A percentile compares a stretch with the other conserved stretches of the same genome.
phyloP scores from a whole-genome alignment of 2,329 filamentous ascomycete species.

The Chalaropsis thielavioides region DNA sequence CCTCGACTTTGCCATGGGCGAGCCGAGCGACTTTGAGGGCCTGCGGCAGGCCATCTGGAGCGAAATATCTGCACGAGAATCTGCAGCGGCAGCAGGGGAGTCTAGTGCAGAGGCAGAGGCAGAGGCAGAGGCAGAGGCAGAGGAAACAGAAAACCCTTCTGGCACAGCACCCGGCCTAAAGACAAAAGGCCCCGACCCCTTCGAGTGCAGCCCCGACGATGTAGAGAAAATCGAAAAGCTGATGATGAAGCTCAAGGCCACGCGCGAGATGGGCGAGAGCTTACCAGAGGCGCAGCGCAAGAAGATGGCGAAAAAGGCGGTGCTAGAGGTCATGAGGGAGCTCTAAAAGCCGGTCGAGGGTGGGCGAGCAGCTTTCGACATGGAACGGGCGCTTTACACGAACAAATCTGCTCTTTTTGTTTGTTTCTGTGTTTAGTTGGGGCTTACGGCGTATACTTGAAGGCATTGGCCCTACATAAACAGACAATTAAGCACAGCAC shows the following conservation, averaged over 20 bases:
- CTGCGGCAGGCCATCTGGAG: constrained; percentile 39
- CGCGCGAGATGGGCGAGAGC: constrained; percentile 43
- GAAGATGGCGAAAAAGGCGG: constrained; percentile 45
- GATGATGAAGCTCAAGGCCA: constrained; percentile 50
- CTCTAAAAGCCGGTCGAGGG: constrained; percentile 24
- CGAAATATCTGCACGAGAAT: constrained; percentile 23
- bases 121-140: neutral
- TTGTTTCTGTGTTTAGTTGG: too few relatives aligned
- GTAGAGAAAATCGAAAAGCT: constrained; percentile 46
- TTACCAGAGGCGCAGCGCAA: constrained; percentile 46
- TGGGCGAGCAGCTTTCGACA: neutral
- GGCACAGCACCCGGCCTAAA: neutral
- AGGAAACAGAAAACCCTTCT: neutral
- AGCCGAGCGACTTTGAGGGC: constrained; percentile 38
- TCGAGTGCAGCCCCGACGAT: constrained; percentile 31
- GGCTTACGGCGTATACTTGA: too few relatives aligned
- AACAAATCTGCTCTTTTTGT: too few relatives aligned
- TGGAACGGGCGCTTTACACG: too few relatives aligned
- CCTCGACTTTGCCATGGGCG: constrained; percentile 35
- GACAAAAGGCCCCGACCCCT: constrained; percentile 27
- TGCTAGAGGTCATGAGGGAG: constrained; percentile 50
- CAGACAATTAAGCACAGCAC: too few relatives aligned
- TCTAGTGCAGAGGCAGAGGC: neutral
- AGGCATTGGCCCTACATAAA: too few relatives aligned
- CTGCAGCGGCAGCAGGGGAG: constrained; percentile 19